phyloP scores from a whole-genome alignment of 2,329 filamentous ascomycete genomes.

The Rhytidhysteron rufulum region DNA sequence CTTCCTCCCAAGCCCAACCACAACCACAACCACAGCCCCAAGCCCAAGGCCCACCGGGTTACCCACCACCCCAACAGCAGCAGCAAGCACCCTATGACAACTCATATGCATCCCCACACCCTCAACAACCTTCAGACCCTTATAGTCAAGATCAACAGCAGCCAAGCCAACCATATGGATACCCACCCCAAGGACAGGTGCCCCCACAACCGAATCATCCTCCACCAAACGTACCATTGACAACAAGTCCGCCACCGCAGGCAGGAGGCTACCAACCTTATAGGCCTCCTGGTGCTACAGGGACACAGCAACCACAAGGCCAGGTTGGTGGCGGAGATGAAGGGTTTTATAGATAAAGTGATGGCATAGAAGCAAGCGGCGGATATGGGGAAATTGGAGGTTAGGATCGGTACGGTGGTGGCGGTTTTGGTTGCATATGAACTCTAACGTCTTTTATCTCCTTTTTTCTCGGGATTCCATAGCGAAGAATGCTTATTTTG shows the following conservation, averaged over 20 bases:
- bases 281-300: constrained; percentile 26
- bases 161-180: constrained; percentile 8
- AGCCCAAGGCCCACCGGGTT: constrained; percentile 16
- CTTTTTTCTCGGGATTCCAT: too few relatives aligned
- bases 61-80: constrained; percentile 23
- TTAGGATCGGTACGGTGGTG: background rate
- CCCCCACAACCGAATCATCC: constrained; percentile 28
- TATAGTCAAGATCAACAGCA: constrained; percentile 19
- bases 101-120: constrained; percentile 11
- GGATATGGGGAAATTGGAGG: background rate
- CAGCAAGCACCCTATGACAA: constrained; percentile 10
- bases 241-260: constrained; percentile 19
- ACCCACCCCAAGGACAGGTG: constrained; percentile 26
- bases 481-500: too few relatives aligned
- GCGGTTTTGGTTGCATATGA: too few relatives aligned
- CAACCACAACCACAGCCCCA: constrained; percentile 21
- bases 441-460: too few relatives aligned
- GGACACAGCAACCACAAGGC: constrained; percentile 6
- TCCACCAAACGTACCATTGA: constrained; percentile 25
- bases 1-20: constrained; percentile 12
- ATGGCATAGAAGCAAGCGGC: too few relatives aligned
- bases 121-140: constrained; percentile 23
- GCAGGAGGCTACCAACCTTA: constrained; percentile 28
- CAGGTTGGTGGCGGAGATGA: constrained; percentile 24
- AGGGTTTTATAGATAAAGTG: constrained; percentile 21